A percentile compares a stretch with the other conserved stretches of the same genome.
Conservation (phyloP, 345 rosid species). For the Gossypium herbaceum region DNA sequence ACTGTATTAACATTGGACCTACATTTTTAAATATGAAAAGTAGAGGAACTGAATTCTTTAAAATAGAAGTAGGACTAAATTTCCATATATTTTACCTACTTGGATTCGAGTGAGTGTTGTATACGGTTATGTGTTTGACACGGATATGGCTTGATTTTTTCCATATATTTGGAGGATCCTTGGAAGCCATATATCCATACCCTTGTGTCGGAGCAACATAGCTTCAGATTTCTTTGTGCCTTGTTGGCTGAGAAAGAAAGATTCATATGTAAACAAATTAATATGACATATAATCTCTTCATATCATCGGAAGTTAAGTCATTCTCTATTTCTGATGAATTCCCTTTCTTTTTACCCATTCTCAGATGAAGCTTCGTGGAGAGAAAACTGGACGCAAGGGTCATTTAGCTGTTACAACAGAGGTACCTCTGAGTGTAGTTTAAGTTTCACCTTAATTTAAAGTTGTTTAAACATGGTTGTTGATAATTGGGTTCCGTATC, state of each 20-base stretch:
- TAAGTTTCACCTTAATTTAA: background rate
- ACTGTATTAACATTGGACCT: too few species aligned
- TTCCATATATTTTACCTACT: background rate
- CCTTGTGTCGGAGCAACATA: background rate
- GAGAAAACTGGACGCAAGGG: conserved; percentile 99
- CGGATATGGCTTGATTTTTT: background rate
- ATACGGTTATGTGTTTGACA: background rate
- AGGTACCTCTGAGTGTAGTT: conserved; percentile 38
- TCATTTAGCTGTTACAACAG: conserved; percentile 88
- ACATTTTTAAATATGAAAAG: too few species aligned
- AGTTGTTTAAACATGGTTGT: background rate
- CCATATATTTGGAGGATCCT: background rate
- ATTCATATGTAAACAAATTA: background rate
- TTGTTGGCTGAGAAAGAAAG: background rate
- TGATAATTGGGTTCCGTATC: background rate
- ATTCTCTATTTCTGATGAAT: conserved; percentile 1
- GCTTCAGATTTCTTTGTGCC: background rate
- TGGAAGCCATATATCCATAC: background rate
- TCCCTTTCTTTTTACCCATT: conserved; percentile 1
- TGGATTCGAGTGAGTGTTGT: background rate
- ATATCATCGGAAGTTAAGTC: conserved; percentile 2
- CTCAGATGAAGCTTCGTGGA: conserved; percentile 84
- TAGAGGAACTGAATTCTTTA: too few species aligned
- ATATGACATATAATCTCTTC: background rate
- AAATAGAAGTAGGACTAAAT: too few species aligned